These are phyloP conservation scores for Candida railenensis DNA, from an alignment of 805 yeast species.

Conservation along the genomic window DNA sequence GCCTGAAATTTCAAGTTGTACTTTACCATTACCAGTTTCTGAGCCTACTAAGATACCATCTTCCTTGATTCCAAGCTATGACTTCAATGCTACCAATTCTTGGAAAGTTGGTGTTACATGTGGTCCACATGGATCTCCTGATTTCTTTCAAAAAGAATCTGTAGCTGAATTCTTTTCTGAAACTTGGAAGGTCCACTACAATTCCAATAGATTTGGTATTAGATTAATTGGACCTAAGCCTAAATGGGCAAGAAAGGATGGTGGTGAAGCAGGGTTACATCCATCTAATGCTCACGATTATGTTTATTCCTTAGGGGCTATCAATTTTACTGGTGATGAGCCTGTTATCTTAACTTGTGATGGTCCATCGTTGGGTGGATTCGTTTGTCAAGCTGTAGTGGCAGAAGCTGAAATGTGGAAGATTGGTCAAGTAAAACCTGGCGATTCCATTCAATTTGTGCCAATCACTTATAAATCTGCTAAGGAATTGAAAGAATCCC, in stretches of 20 bases:
- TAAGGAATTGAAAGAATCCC: conserved; percentile 55
- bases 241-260: conserved; percentile 92
- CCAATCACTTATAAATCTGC: conserved; percentile 76
- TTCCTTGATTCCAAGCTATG: conserved; percentile 54
- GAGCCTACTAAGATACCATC: conserved; percentile 61
- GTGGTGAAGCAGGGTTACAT: conserved; percentile 97
- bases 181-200: conserved; percentile 94
- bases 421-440: conserved; percentile 96
- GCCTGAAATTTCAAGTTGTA: conserved; percentile 64
- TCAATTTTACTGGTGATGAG: conserved; percentile 98
- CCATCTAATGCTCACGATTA: conserved; percentile 99
- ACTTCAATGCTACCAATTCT: conserved; percentile 33
- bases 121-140: conserved; percentile 98
- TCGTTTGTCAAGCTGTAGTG: conserved; percentile 92
- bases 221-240: conserved; percentile 95
- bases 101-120: conserved; percentile 94
- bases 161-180: conserved; percentile 71
- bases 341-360: conserved; percentile 96
- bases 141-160: conserved; percentile 78
- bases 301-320: conserved; percentile 94
- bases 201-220: conserved; percentile 95
- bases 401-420: conserved; percentile 98
- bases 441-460: conserved; percentile 77
- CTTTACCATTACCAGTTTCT: conserved; percentile 69
- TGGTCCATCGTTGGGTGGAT: conserved; percentile 97